Evolutionary conservation across 2,329 filamentous ascomycete genomes (phyloP).

Genomic region (Arthrobotrys pseudoclavata): DNA sequence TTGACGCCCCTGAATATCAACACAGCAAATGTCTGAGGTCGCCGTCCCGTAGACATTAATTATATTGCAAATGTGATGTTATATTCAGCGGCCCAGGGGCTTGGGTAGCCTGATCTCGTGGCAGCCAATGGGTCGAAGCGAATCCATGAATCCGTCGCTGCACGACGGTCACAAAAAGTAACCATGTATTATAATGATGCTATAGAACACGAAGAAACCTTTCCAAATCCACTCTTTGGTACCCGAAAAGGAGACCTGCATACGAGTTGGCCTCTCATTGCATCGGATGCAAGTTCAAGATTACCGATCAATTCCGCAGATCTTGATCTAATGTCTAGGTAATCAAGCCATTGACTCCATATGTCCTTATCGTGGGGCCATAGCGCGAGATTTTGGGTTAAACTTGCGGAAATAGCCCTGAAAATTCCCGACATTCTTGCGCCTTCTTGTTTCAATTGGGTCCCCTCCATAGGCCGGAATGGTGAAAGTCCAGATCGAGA

Average conservation of each 20-base stretch:
- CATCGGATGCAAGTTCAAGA: conserved; percentile 51
- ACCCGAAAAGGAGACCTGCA: conserved; percentile 53
- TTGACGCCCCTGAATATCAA: conserved; percentile 42
- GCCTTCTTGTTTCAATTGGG: conserved; percentile 50
- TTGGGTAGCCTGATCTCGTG: conserved; percentile 46
- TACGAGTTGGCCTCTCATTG: conserved; percentile 41
- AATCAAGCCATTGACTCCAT: conserved; percentile 26
- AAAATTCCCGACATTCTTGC: conserved; percentile 55
- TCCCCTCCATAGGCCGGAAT: conserved; percentile 29
- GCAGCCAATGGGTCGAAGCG: conserved; percentile 41
- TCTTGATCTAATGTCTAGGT: conserved; percentile 36
- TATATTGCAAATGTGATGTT: conserved; percentile 29
- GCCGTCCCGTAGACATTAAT: conserved; percentile 31
- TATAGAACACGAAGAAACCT: conserved; percentile 35
- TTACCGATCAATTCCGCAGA: conserved; percentile 56
- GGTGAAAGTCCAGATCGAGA: conserved; percentile 48
- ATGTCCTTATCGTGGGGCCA: conserved; percentile 43
- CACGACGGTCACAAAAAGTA: conserved; percentile 36
- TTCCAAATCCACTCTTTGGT: conserved; percentile 35
- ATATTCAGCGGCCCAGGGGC: conserved; percentile 54
- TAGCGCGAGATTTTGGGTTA: conserved; percentile 25
- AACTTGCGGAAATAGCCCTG: conserved; percentile 38
- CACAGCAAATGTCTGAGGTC: conserved; percentile 33
- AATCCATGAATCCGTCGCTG: conserved; percentile 44
- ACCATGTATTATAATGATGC: conserved; percentile 39